These are phyloP conservation scores for Cronartium quercuum DNA, from an alignment of 1,284 basidiomycete species.

Conservation along the genomic window DNA sequence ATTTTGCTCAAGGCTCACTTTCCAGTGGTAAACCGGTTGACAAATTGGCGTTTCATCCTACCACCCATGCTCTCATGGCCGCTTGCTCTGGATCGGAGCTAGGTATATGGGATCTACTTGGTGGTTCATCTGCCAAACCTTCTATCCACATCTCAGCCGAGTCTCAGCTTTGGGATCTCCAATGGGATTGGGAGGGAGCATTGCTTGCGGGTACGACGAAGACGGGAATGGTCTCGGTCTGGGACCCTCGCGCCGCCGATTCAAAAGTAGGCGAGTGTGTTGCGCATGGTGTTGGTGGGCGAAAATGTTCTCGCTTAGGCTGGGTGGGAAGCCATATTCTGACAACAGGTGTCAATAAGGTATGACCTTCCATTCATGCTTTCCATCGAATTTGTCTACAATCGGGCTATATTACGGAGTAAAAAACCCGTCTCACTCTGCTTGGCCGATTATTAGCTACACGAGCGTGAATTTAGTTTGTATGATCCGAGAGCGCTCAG, in stretches of 20 bases:
- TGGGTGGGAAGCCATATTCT: constrained; percentile 49
- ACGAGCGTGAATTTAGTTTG: constrained; percentile 43
- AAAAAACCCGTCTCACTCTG: neutral
- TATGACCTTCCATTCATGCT: constrained; percentile 6
- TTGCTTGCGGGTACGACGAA: constrained; percentile 37
- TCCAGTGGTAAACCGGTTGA: constrained; percentile 44
- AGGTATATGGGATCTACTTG: constrained; percentile 49
- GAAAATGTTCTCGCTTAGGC: constrained; percentile 48
- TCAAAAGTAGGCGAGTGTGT: neutral
- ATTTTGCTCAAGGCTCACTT: constrained; percentile 3
- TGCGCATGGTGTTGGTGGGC: constrained; percentile 41
- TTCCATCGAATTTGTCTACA: neutral
- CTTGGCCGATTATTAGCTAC: neutral
- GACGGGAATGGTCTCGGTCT: constrained; percentile 29
- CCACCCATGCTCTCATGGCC: constrained; percentile 49
- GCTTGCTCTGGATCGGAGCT: constrained; percentile 42
- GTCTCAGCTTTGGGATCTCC: constrained; percentile 48
- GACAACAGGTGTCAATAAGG: constrained; percentile 50
- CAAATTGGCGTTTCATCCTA: constrained; percentile 50
- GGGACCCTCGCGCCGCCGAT: constrained; percentile 12
- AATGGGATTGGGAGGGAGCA: constrained; percentile 19
- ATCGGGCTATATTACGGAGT: neutral
- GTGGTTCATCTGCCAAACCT: constrained; percentile 32
- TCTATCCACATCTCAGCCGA: constrained; percentile 43
- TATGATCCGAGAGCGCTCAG: constrained; percentile 44